A percentile compares a stretch with the other conserved stretches of the same genome.
These are phyloP conservation scores for Amorphotheca resinae DNA, from an alignment of 495 filamentous ascomycete genomes.

Conservation along the genomic window DNA sequence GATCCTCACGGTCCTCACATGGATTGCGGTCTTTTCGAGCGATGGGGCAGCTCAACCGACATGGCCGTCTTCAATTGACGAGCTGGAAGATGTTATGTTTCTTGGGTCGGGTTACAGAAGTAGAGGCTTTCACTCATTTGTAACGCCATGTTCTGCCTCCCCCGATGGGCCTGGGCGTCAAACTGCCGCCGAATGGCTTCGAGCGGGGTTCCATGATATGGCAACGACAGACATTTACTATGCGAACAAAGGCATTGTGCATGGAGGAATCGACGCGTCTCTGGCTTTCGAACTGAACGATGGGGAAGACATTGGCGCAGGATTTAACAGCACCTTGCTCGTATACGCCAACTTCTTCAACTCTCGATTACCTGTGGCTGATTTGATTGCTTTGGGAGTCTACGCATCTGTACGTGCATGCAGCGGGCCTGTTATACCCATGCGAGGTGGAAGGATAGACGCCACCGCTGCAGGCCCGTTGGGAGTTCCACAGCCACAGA, in stretches of 20 bases:
- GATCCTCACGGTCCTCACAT: constrained; percentile 15
- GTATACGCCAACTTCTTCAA: constrained; percentile 42
- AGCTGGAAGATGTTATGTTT: constrained; percentile 52
- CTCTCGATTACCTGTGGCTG: constrained; percentile 33
- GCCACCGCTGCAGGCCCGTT: constrained; percentile 33
- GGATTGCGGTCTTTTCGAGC: constrained; percentile 23
- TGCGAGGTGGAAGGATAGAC: constrained; percentile 42
- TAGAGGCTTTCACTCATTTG: constrained; percentile 39
- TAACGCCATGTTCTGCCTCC: constrained; percentile 46
- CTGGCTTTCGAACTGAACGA: constrained; percentile 43
- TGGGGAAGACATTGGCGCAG: constrained; percentile 46
- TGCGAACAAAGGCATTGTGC: constrained; percentile 14
- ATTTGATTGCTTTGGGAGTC: constrained; percentile 47
- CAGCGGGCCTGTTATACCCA: constrained; percentile 43
- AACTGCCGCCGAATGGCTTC: constrained; percentile 49
- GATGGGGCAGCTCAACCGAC: constrained; percentile 34
- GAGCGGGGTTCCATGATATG: constrained; percentile 53
- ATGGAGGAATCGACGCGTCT: constrained; percentile 48
- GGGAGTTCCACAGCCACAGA: constrained; percentile 48
- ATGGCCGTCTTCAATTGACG: constrained; percentile 46
- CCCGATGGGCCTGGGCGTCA: constrained; percentile 40
- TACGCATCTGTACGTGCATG: constrained; percentile 45
- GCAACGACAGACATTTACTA: constrained; percentile 36
- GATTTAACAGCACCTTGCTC: constrained; percentile 42
- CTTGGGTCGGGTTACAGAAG: constrained; percentile 40